Base-by-base conservation (phyloP, 176 grass and related monocot species). In the Musa troglodytarum region DNA sequence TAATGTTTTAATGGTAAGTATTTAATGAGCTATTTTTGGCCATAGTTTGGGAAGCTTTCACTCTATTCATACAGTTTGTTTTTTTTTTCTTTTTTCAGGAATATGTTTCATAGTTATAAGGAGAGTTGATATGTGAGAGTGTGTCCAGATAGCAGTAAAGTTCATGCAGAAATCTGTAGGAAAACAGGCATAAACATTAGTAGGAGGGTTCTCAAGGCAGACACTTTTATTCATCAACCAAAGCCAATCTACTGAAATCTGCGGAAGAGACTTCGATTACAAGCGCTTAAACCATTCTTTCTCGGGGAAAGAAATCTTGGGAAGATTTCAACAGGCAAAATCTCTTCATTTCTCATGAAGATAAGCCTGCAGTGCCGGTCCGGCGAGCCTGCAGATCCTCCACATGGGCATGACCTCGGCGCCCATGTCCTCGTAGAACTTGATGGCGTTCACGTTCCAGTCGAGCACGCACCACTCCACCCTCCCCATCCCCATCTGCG, bases 91-190 rank as follows among this genome's bases (percentile, higher is more conserved):
- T 65, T 10, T 77, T 74, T 49, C 95, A 98, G 95, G 95, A 78
- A 58, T 98, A 69, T 98, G 95, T 85, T 93, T 98, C 82, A 98
- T 93, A n/a, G n/a, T n/a, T n/a, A n/a, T n/a, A n/a, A n/a, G n/a
- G n/a, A n/a, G n/a, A n/a, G n/a, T n/a, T n/a, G n/a, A n/a, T n/a
- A n/a, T n/a, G n/a, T n/a, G n/a, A n/a, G n/a, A n/a, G n/a, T n/a
- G n/a, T n/a, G 34, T 34, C 34, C 2, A 34, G 3, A 34, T 34
- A 34, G 34, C 34, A 34, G 34, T 4, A 34, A 34, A 34, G 34
- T 34, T 34, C 3, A 34, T 34, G 34, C 34, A 34, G 34, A 34
- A 34, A 34, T 34, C 4, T 5, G 5, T 34, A 34, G 34, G 0
- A 34, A 34, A 4, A 29, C 2, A 29, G 29, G 3, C 29, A 29